phyloP scores from a whole-genome alignment of 805 yeast genomes.

The Candida sakaeoensis region DNA sequence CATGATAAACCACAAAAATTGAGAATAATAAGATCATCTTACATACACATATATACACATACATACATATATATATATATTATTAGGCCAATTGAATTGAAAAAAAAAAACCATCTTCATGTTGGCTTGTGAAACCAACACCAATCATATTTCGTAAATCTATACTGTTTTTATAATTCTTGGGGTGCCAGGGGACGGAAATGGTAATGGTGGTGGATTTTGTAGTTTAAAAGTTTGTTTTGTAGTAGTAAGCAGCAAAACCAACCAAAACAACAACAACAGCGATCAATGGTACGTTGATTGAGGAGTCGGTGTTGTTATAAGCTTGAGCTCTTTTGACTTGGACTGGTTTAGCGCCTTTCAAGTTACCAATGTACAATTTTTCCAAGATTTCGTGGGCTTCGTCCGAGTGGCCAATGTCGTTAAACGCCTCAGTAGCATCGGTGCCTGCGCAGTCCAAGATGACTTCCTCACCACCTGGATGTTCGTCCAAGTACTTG shows the following conservation, averaged over 20 bases:
- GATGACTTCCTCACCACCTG: constrained; percentile 47
- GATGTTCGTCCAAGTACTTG: constrained; percentile 43
- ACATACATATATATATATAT: no score
- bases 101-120: no score
- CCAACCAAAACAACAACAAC: constrained; percentile 37
- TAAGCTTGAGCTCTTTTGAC: constrained; percentile 15
- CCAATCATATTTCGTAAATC: no score
- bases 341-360: constrained; percentile 43
- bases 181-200: neutral
- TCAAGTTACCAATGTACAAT: constrained; percentile 74
- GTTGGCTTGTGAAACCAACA: no score
- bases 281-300: constrained; percentile 28
- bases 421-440: constrained; percentile 50
- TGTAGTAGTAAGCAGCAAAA: constrained; percentile 40
- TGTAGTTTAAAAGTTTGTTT: constrained; percentile 9
- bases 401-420: constrained; percentile 96
- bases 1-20: no score
- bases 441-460: constrained; percentile 42
- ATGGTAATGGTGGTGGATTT: neutral
- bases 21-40: no score
- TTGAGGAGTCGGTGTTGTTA: constrained; percentile 14
- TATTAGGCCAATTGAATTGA: no score
- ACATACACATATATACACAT: no score
- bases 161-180: no score
- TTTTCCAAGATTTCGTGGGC: constrained; percentile 75